Percentiles rank a stretch among this genome's conserved stretches.
phyloP scores from a whole-genome alignment of 805 yeast genomes.

The Lipomyces orientalis region DNA sequence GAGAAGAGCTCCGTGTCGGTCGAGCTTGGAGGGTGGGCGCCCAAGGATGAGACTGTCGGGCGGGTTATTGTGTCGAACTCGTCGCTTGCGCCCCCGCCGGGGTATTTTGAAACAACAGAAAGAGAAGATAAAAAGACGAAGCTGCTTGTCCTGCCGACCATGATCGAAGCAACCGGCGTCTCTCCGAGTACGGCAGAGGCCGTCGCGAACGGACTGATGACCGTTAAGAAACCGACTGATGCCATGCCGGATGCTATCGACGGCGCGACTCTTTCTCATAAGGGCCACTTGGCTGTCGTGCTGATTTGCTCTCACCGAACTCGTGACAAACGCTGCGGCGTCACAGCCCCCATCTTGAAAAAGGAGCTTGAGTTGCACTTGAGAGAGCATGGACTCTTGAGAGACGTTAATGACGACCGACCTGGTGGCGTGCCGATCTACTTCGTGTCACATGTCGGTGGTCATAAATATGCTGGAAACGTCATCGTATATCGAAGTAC shows the following conservation, averaged over 20 bases:
- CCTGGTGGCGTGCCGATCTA: conserved; percentile 75
- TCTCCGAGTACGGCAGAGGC: conserved; percentile 51
- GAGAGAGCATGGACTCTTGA: conserved; percentile 69
- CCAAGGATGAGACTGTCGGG: conserved; percentile 41
- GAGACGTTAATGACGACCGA: conserved; percentile 78
- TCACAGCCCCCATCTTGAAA: conserved; percentile 89
- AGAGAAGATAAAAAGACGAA: conserved; percentile 57
- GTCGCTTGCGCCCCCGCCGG: conserved; percentile 54
- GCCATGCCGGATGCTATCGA: conserved; percentile 46
- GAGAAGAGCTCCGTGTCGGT: conserved; percentile 55
- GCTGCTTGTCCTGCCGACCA: conserved; percentile 72
- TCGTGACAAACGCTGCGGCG: conserved; percentile 91
- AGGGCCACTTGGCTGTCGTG: conserved; percentile 52
- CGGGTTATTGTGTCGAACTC: conserved; percentile 59
- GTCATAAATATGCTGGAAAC: conserved; percentile 94
- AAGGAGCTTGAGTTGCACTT: conserved; percentile 75
- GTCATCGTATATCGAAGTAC: conserved; percentile 72
- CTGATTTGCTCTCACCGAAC: conserved; percentile 88
- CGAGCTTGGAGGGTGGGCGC: conserved; percentile 47
- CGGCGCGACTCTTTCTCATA: conserved; percentile 42
- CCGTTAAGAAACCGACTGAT: conserved; percentile 38
- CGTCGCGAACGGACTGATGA: conserved; percentile 55
- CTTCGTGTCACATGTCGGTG: conserved; percentile 88
- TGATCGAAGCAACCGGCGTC: conserved; percentile 68
- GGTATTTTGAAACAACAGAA: conserved; percentile 53